phyloP scores from a whole-genome alignment of 108 stramenopile genomes.

The Aurantiochytrium sp. region DNA sequence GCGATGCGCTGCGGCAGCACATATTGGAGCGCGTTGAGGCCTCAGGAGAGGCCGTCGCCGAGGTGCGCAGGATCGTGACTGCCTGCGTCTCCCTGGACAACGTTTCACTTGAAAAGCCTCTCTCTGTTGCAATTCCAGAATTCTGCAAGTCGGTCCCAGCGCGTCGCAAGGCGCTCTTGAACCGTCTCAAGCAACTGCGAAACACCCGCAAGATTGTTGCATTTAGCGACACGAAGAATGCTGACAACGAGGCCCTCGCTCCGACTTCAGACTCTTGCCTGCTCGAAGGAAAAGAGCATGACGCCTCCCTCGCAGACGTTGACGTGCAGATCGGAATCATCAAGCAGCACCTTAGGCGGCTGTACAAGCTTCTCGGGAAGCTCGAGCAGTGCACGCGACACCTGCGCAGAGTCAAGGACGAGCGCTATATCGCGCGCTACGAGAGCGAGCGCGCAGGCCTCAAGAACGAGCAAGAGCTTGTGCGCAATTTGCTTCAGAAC shows the following conservation, averaged over 20 bases:
- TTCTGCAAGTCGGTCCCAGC: not conserved
- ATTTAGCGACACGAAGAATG: too few species aligned
- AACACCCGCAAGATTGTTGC: not conserved
- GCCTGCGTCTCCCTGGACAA: not conserved
- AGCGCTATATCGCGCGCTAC: not conserved
- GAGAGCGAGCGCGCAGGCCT: not conserved
- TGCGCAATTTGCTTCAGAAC: not conserved
- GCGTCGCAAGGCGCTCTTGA: not conserved
- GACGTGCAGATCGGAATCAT: not conserved
- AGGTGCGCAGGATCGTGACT: not conserved
- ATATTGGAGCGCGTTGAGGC: not conserved
- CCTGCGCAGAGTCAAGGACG: not conserved
- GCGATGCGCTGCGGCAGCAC: slow-evolving; percentile 16
- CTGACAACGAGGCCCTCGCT: too few species aligned
- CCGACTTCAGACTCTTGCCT: not conserved
- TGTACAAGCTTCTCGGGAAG: not conserved
- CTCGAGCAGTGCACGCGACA: not conserved
- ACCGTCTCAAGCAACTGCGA: not conserved
- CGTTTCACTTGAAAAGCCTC: not conserved
- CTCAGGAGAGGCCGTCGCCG: not conserved
- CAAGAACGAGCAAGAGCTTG: not conserved
- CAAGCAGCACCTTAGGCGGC: not conserved
- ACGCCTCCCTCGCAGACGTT: not conserved
- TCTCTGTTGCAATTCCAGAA: not conserved
- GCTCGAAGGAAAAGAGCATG: not conserved